Base-by-base conservation (phyloP, 2,329 filamentous ascomycete genomes). In the Cercospora sp. region DNA sequence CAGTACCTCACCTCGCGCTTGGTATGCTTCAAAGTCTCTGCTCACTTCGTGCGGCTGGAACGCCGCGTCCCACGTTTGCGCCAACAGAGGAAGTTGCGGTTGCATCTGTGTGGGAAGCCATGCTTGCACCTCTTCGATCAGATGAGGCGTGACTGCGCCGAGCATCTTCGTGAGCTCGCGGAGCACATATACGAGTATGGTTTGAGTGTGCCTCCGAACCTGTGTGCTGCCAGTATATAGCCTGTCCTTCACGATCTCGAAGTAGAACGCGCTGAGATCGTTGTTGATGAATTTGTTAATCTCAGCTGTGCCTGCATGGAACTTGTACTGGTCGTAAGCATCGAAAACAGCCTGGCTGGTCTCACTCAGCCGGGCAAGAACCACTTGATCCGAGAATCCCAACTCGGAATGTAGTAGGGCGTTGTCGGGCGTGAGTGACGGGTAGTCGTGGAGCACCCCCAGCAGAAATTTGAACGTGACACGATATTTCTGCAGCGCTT, bases 241-340 rank as follows among this genome's bases (percentile, higher is more conserved):
- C 3, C 92, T 86, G 75, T 99, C 95, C 80, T 99, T 99, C 74
- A 94, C 85, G 0, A 91, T 89, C 79, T 99, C 95, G 66, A 99
- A 88, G 79, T 98, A 99, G 79, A 97, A 97, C 0, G 94, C 90
- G 0, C 93, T 97, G 26, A 99, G 85, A 73, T 97, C 92, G 26
- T 85, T 88, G 65, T 89, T 88, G 68, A 97, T 85, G 89, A 94
- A 97, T 70, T 88, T 87, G 79, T 94, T 96, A 71, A 98, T 84
- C 3, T 86, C 81, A 68, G 84, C 88, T 5, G 93, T 83, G 12
- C 87, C 94, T 79, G 89, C 91, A 84, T 93, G 90, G 79, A 97
- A 97, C 76, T 97, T 92, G 76, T 92, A 91, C 28, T 87, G 87
- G 40, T 86, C 80, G 76, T 90, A 93, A 23, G 90, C 86, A 16